Percentiles rank a stretch among this genome's conserved stretches.
These are phyloP conservation scores for Gracilaria vermiculophylla DNA, from an alignment of 23 red algal species.

Conservation along the genomic window DNA sequence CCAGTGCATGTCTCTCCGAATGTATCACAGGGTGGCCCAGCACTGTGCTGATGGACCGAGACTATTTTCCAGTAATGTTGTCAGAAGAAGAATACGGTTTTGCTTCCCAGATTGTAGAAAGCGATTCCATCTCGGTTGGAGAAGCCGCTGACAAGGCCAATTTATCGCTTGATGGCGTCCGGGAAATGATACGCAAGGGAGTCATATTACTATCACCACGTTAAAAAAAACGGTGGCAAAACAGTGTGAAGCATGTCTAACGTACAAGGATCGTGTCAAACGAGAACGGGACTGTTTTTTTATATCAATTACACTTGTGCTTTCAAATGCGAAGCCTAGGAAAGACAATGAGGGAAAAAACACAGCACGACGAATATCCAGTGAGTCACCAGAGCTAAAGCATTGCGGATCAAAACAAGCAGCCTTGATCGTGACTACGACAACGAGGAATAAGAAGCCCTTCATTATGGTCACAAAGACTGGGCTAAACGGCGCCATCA, in stretches of 20 bases:
- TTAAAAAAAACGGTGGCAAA: slow-evolving; percentile 10
- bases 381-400: not conserved
- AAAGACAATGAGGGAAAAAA: slow-evolving; percentile 3
- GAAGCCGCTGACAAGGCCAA: slow-evolving; percentile 14
- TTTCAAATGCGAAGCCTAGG: slow-evolving; percentile 7
- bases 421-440: not conserved
- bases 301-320: slow-evolving; percentile 23
- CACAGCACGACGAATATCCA: not conserved
- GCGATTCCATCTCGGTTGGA: slow-evolving; percentile 9
- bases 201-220: slow-evolving; percentile 60
- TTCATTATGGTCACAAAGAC: not conserved
- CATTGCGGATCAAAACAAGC: slow-evolving; percentile 3
- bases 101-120: slow-evolving; percentile 26
- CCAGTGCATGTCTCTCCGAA: slow-evolving; percentile 48
- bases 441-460: not conserved
- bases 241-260: not conserved
- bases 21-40: slow-evolving; percentile 91
- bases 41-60: slow-evolving; percentile 79
- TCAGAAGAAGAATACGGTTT: slow-evolving; percentile 66
- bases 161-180: slow-evolving; percentile 51
- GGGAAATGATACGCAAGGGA: slow-evolving; percentile 28
- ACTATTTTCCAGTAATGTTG: slow-evolving; percentile 88
- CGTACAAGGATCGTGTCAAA: slow-evolving; percentile 52
- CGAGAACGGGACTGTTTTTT: not conserved
- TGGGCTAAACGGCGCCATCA: not conserved